A percentile compares a stretch with the other conserved stretches of the same genome.
Conservation (phyloP, 2,329 filamentous ascomycete species). For the Cordyceps militaris region DNA sequence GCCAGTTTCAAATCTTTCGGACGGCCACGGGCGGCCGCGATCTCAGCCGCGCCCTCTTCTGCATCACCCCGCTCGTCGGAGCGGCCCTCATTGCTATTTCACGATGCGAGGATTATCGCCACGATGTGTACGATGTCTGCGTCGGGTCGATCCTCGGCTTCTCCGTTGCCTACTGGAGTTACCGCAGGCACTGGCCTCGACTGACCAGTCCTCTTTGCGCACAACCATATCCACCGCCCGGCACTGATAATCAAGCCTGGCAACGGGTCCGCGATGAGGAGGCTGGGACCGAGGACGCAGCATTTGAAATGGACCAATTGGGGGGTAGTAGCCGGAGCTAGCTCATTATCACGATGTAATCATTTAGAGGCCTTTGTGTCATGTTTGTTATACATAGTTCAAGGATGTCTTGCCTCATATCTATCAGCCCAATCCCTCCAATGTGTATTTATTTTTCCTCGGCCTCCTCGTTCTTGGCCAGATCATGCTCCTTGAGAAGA, state of each 20-base stretch:
- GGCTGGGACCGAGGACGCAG: constrained; percentile 37
- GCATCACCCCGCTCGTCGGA: constrained; percentile 51
- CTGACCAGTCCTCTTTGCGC: constrained; percentile 46
- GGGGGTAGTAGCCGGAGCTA: background rate
- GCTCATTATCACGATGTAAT: background rate
- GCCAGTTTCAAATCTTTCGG: constrained; percentile 54
- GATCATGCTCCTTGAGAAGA: constrained; percentile 87
- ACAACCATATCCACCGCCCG: constrained; percentile 48
- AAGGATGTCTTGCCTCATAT: background rate
- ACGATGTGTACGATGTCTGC: constrained; percentile 64
- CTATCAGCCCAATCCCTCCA: constrained; percentile 8
- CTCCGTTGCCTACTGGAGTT: constrained; percentile 57
- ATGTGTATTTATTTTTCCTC: constrained; percentile 51
- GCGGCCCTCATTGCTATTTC: constrained; percentile 63
- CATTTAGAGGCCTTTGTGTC: background rate
- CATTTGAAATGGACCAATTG: constrained; percentile 26
- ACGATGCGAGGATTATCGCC: constrained; percentile 62
- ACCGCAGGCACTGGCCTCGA: constrained; percentile 56
- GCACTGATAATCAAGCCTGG: constrained; percentile 29
- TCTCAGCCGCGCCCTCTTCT: constrained; percentile 49
- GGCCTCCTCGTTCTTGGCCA: constrained; percentile 76
- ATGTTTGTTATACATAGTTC: constrained; percentile 15
- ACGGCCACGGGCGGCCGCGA: constrained; percentile 39
- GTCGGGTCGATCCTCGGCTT: constrained; percentile 55
- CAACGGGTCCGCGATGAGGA: constrained; percentile 48